Evolutionary conservation across 352 stramenopile genomes (phyloP).

Genomic region (Lagenidium giganteum): DNA sequence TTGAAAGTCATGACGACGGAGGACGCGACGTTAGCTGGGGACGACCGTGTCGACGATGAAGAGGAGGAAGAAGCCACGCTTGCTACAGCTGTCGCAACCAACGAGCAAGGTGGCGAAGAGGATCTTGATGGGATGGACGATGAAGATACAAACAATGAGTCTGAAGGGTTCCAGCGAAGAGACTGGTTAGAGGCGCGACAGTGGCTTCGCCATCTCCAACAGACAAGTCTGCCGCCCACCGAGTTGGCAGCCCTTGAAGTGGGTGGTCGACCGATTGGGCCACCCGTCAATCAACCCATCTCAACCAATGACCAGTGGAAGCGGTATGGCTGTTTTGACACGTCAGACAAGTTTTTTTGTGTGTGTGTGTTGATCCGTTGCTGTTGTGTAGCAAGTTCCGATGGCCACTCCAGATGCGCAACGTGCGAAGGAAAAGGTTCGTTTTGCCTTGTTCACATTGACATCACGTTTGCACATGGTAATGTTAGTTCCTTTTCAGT

Average conservation of each 20-base stretch:
- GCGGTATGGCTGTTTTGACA: constrained; percentile 7
- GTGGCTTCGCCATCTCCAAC: constrained; percentile 1
- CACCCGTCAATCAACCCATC: constrained; percentile 13
- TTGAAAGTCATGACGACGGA: not conserved
- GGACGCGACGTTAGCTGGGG: constrained; percentile 4
- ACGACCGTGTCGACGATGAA: constrained; percentile 8
- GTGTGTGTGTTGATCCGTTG: constrained; percentile 4
- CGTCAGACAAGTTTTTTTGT: not conserved
- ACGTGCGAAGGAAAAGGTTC: constrained; percentile 53
- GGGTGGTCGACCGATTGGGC: constrained; percentile 5
- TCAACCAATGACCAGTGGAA: constrained; percentile 20
- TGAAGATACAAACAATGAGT: not conserved
- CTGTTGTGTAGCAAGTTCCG: constrained; percentile 55
- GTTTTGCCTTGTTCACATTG: constrained; percentile 9
- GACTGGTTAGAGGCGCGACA: not conserved
- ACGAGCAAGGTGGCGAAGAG: constrained; percentile 1
- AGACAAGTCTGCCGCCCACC: constrained; percentile 2
- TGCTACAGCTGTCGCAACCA: not conserved
- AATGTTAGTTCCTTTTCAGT: constrained; percentile 1
- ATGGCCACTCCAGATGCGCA: constrained; percentile 61
- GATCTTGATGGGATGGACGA: not conserved
- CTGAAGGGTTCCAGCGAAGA: constrained; percentile 1
- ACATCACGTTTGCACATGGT: not conserved
- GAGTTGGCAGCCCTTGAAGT: constrained; percentile 4
- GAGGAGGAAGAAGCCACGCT: constrained; percentile 8